Evolutionary conservation across 257 asterid species (phyloP).

Genomic region (Henckelia pumila): DNA sequence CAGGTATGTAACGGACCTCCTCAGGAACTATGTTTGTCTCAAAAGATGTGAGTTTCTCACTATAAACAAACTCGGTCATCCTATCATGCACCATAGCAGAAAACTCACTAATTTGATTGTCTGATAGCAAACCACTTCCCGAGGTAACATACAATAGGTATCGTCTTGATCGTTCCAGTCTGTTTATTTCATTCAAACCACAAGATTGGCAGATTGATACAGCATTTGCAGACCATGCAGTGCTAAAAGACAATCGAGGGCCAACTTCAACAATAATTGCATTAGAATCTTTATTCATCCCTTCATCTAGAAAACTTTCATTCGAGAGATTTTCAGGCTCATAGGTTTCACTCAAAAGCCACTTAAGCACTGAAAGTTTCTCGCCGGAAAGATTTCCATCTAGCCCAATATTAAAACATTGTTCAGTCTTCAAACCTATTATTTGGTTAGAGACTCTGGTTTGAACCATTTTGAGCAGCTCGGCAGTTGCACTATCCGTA

Average conservation of each 20-base stretch:
- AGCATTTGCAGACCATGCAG: slow-evolving; percentile 97
- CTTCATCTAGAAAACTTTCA: slow-evolving; percentile 64
- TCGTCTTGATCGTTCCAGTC: slow-evolving; percentile 81
- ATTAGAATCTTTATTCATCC: slow-evolving; percentile 27
- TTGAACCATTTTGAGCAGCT: slow-evolving; percentile 65
- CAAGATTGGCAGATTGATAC: slow-evolving; percentile 86
- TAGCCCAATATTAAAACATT: slow-evolving; percentile 78
- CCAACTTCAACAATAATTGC: slow-evolving; percentile 74
- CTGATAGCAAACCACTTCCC: slow-evolving; percentile 47
- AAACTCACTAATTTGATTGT: slow-evolving; percentile 65
- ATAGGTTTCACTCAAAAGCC: slow-evolving; percentile 87
- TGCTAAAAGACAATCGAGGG: slow-evolving; percentile 82
- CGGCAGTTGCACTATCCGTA: slow-evolving; percentile 60
- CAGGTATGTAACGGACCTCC: slow-evolving; percentile 71
- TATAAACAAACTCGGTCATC: slow-evolving; percentile 85
- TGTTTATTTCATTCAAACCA: slow-evolving; percentile 63
- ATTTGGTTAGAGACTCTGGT: slow-evolving; percentile 57
- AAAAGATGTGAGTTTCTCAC: slow-evolving; percentile 69
- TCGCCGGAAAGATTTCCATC: slow-evolving; percentile 49
- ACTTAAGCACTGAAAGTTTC: slow-evolving; percentile 59
- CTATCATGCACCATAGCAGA: slow-evolving; percentile 83
- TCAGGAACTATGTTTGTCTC: slow-evolving; percentile 63
- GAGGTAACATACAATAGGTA: slow-evolving; percentile 53
- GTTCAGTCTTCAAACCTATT: slow-evolving; percentile 71
- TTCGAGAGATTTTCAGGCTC: slow-evolving; percentile 69